A percentile compares a stretch with the other conserved stretches of the same genome.
phyloP scores from a whole-genome alignment of 331 rosid species.

The Cydonia oblonga region DNA sequence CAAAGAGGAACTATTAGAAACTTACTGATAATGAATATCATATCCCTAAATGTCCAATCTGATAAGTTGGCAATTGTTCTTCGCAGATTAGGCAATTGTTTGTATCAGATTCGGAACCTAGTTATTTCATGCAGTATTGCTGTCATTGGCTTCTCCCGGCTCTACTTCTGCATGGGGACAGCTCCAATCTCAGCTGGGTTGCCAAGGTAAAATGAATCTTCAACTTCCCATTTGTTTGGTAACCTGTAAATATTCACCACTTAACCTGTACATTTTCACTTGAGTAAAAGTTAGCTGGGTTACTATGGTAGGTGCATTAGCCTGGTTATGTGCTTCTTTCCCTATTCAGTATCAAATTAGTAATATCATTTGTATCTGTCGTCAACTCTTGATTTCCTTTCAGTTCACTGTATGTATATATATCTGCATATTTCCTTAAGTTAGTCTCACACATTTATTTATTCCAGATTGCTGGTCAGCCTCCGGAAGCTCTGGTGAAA shows the following conservation, averaged over 20 bases:
- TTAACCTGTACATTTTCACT: not conserved
- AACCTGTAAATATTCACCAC: slow-evolving; percentile 5
- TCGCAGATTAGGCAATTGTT: slow-evolving; percentile 69
- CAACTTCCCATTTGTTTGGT: slow-evolving; percentile 6
- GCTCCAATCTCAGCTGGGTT: slow-evolving; percentile 60
- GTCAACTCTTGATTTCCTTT: not conserved
- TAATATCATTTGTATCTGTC: not conserved
- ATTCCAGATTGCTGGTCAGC: slow-evolving; percentile 64
- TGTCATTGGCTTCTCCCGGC: slow-evolving; percentile 93
- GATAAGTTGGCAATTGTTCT: not conserved
- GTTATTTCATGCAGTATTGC: slow-evolving; percentile 66
- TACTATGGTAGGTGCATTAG: not conserved
- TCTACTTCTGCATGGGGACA: slow-evolving; percentile 54
- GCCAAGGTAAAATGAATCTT: slow-evolving; percentile 40
- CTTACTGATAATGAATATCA: not conserved
- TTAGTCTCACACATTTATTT: slow-evolving; percentile 21
- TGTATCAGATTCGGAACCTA: slow-evolving; percentile 63
- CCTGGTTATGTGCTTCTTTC: not conserved
- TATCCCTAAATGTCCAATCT: not conserved
- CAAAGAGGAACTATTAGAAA: not conserved
- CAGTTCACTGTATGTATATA: not conserved
- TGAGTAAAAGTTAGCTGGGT: not conserved
- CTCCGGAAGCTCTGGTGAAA: slow-evolving; percentile 48
- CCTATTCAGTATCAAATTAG: not conserved
- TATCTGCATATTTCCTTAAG: not conserved